Conservation (phyloP, 2,329 filamentous ascomycete species). For the Elsinoe batatas region DNA sequence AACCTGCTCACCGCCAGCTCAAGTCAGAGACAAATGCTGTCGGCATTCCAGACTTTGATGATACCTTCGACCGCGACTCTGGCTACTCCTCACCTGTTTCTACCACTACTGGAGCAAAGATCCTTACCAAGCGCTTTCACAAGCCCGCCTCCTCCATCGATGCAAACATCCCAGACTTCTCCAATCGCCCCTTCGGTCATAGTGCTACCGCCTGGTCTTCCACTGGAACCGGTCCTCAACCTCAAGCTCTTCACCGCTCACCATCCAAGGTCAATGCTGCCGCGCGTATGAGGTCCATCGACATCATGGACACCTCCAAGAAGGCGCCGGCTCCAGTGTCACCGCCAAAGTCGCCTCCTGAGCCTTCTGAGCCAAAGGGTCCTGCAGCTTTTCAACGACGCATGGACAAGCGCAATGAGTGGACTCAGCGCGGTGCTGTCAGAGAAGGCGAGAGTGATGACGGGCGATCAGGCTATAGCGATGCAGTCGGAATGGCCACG, state of each 20-base stretch:
- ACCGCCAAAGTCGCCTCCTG: background rate
- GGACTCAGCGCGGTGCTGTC: background rate
- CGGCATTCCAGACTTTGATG: slow-evolving; percentile 1
- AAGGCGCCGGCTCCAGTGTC: background rate
- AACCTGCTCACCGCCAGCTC: background rate
- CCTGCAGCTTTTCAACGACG: background rate
- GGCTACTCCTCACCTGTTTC: slow-evolving; percentile 4
- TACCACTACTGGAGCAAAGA: background rate
- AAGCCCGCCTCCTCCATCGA: slow-evolving; percentile 5
- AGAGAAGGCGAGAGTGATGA: background rate
- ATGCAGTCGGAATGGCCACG: background rate
- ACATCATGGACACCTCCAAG: background rate
- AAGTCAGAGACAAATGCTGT: background rate
- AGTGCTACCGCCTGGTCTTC: slow-evolving; percentile 8
- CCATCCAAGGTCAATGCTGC: background rate
- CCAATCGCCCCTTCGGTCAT: slow-evolving; percentile 3
- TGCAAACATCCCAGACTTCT: slow-evolving; percentile 2
- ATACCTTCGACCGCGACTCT: slow-evolving; percentile 7
- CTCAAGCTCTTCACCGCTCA: background rate
- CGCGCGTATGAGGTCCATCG: background rate
- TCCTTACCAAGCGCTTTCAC: slow-evolving; percentile 1
- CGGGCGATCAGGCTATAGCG: background rate
- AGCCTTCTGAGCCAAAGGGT: background rate
- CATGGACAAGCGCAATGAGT: slow-evolving; percentile 8
- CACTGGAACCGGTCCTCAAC: slow-evolving; percentile 1